Evolutionary conservation across 2,329 filamentous ascomycete species (phyloP).

Genomic region (Drechslera avenae): DNA sequence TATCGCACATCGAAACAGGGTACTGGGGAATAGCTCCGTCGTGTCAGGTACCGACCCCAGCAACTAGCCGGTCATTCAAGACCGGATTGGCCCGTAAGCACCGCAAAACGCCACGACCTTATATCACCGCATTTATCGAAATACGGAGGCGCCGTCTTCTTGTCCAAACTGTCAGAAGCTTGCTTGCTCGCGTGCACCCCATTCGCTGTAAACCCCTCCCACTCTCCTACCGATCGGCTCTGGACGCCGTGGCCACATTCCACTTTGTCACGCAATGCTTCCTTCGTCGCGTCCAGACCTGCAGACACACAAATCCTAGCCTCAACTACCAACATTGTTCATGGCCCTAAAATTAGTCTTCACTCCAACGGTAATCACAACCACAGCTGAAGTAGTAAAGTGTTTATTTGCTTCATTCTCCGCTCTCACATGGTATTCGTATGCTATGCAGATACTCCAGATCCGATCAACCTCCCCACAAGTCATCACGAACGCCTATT

Average conservation of each 20-base stretch:
- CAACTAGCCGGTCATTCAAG: too few species aligned
- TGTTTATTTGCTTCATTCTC: slow-evolving; percentile 29
- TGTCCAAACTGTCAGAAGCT: not conserved
- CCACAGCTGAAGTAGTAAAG: slow-evolving; percentile 15
- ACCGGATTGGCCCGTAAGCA: not conserved
- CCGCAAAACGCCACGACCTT: slow-evolving; percentile 7
- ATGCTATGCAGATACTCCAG: slow-evolving; percentile 41
- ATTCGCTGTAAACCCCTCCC: not conserved
- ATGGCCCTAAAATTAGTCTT: not conserved
- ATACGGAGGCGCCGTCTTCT: not conserved
- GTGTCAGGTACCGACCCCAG: not conserved
- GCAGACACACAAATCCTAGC: too few species aligned
- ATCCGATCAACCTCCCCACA: slow-evolving; percentile 39
- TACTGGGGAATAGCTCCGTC: not conserved
- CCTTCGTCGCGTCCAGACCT: too few species aligned
- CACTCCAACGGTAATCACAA: not conserved
- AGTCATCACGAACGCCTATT: slow-evolving; percentile 43
- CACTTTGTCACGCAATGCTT: too few species aligned
- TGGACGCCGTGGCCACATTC: too few species aligned
- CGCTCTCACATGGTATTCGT: slow-evolving; percentile 36
- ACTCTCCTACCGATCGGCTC: too few species aligned
- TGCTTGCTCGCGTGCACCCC: not conserved
- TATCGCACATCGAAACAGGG: slow-evolving; percentile 3
- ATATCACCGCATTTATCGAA: not conserved
- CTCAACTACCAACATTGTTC: too few species aligned